Base-by-base conservation (phyloP, 257 asterid species). In the Nicotiana attenuata region DNA sequence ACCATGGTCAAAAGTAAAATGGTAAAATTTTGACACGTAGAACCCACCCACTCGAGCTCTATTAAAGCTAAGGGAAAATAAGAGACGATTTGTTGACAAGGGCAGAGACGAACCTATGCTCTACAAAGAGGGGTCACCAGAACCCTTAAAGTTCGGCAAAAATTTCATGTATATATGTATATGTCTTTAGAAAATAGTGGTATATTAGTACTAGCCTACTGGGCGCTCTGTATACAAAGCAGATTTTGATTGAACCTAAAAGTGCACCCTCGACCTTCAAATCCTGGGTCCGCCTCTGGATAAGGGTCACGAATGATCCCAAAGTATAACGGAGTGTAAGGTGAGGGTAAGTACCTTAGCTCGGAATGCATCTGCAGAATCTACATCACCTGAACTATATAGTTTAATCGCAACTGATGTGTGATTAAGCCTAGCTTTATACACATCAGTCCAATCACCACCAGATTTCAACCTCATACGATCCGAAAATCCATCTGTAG, bases 401-500 rank as follows among this genome's bases (percentile, higher is more conserved):
- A 86, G 59, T 83, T 88, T 93, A 69, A 93, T 80, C 29, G 95
- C 93, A 69, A 92, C 93, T 31, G 86, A 60, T 38, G 78, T 82
- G 78, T 89, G 85, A 80, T 89, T 76, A 60, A 92, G 80, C 28
- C 83, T 82, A 22, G 93, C 97, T 85, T 66, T 91, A 65, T 89
- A 93, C 41, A 92, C 83, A 22, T 89, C 86, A 26, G 83, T 86
- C 88, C 87, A 85, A 31, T 84, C 82, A 47, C 87, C 85, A 0
- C 52, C 88, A 56, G 91, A 89, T 83, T 92, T 90, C 81, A 92
- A 80, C 87, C 93, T 90, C 73, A 86, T 56, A 55, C 86, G 78
- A 10, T 88, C 84, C 0, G 94, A 90, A 53, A 93, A 89, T 57
- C 89, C 87, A 57, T 90, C 85, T 0, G 97, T 93, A 47, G 97